Base-by-base conservation (phyloP, 768 basidiomycete species). In the Russula abietina region DNA sequence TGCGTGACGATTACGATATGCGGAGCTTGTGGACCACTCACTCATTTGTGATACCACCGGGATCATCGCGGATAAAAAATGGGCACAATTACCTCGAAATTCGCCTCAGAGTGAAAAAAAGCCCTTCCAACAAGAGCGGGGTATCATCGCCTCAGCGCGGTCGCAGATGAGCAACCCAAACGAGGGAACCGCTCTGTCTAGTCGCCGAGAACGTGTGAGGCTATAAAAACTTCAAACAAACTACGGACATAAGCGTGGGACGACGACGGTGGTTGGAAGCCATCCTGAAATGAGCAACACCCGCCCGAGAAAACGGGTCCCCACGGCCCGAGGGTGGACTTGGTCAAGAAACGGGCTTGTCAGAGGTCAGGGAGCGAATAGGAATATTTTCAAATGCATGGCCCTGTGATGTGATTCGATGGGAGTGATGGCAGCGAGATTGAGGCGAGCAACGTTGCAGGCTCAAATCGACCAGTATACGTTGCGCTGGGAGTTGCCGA, bases 221-320 rank as follows among this genome's bases (percentile, higher is more conserved):
- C 41, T 32, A 38, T 30, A 28, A 10, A 24, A 41, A 33, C 17
- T 12, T 10, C 59, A 52, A 43, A 53, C 45, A 46, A 54, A 26
- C 45, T 45, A 46, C 50, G 53, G 62, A 59, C 57, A 54, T 59
- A 51, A 55, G 58, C 43, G 45, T 55, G 58, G 30, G 62, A 55
- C 53, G 32, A 55, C 53, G 32, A 39, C 17, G 32, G n/a, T 55
- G 45, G 45, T 60, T 59, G 46, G 58, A 36, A 36, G 38, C 58
- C 24, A 60, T 55, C 16, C 62, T 58, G 32, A 12, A 64, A 59
- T 55, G 55, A 59, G 55, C 57, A 45, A 64, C 16, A 28, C 8
- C 1, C 10, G 49, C 54, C 59, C 63, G 51, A 16, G 39, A 59
- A 36, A 45, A 32, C 49, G 63, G 62, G 39, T 3, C 8, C 26